Base-by-base conservation (phyloP, 2,329 filamentous ascomycete genomes). In the Colletotrichum magnum region DNA sequence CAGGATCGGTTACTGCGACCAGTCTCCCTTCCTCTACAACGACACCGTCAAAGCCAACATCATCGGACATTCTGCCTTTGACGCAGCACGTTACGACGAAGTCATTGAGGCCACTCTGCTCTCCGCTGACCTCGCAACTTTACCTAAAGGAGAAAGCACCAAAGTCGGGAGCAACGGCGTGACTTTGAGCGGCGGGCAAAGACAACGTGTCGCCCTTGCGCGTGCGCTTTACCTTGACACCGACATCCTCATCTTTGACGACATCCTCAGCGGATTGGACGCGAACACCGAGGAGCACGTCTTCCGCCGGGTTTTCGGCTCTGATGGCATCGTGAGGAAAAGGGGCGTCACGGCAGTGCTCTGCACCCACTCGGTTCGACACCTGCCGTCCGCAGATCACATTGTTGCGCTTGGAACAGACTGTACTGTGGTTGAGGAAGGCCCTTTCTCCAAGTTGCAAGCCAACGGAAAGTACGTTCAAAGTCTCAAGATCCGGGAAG, bases 111-210 rank as follows among this genome's bases (percentile, higher is more conserved):
- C 80, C 0, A 79, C 79, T 0, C 72, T 78, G 64, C 74, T 84
- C 0, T 64, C 68, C 1, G 52, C 68, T 0, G 82, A 84, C 64
- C 68, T 83, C 5, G 60, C 57, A 0, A 62, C 68, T 0, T 70
- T 85, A 0, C 77, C 79, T 0, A 73, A 77, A 2, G 81, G 82
- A 0, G 80, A 83, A 36, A 58, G 75, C 12, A 82, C 81, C 0
- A 75, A 76, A 5, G 73, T 85, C 52, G 83, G 83, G 5, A 81
- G 77, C 53, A 78, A 79, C 18, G 82, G 82, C 0, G 78, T 84
- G n/a, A 79, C 78, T 18, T 69, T 85, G 0, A 82, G 80, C 12
- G 83, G 83, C 1, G 83, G 83, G 0, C 83, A 85, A 26, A 66
- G 60, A 50, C 68, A 69, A 36, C 71, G 64, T 6, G 58, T 72